Evolutionary conservation across 78 protist genomes (phyloP).

Genomic region (Creolimax fragrantissima): DNA sequence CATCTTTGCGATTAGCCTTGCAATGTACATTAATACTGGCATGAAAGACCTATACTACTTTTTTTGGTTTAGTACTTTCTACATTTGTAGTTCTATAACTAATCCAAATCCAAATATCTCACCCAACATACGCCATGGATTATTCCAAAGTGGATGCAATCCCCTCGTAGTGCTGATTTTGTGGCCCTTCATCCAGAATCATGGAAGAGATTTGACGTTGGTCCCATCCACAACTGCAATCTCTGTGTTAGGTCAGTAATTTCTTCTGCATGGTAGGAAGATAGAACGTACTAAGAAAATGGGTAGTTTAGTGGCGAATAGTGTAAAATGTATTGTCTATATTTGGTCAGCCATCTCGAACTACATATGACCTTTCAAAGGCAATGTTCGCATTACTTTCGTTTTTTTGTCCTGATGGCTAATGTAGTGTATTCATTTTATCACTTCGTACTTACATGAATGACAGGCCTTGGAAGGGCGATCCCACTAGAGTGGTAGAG

Average conservation of each 20-base stretch:
- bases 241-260: no score
- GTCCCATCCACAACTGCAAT: not conserved
- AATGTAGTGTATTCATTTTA: not conserved
- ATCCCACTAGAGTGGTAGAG: not conserved
- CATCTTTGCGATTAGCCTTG: not conserved
- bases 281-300: not conserved
- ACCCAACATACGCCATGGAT: not conserved
- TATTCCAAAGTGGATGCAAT: not conserved
- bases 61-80: not conserved
- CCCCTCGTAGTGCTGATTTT: not conserved
- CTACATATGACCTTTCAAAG: no score
- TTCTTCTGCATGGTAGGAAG: no score
- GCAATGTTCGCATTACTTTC: no score
- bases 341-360: not conserved
- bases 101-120: not conserved
- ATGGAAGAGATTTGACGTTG: not conserved
- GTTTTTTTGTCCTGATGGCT: not conserved
- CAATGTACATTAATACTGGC: no score
- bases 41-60: not conserved
- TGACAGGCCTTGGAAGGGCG: not conserved
- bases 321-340: not conserved
- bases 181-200: not conserved
- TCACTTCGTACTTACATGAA: not conserved
- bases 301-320: not conserved
- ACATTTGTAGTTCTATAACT: not conserved